Conservation (phyloP, 2,329 filamentous ascomycete species). For the Elsinoe batatas region DNA sequence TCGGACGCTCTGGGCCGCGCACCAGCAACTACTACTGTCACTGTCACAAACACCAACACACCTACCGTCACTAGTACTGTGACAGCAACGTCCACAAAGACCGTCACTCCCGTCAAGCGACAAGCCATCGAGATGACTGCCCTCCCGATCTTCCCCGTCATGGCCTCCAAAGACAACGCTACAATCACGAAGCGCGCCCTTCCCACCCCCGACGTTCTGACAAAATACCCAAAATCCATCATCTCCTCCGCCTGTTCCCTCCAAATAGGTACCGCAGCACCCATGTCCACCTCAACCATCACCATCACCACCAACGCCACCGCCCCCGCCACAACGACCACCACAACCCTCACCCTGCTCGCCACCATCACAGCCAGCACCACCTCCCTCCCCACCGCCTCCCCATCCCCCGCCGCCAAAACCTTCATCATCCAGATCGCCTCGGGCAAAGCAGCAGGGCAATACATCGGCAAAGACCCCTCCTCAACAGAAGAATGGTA, state of each 20-base stretch:
- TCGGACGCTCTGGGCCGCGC: constrained; percentile 15
- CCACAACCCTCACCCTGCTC: constrained; percentile 19
- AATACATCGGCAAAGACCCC: constrained; percentile 8
- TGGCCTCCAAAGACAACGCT: not conserved
- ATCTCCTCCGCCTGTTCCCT: constrained; percentile 15
- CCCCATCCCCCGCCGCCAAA: not conserved
- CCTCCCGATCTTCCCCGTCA: not conserved
- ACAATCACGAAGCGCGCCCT: constrained; percentile 9
- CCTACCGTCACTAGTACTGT: constrained; percentile 7
- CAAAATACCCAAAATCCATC: constrained; percentile 14
- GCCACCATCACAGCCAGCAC: constrained; percentile 17
- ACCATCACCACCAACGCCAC: constrained; percentile 14
- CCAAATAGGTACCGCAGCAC: constrained; percentile 8
- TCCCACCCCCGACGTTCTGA: constrained; percentile 13
- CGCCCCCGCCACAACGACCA: constrained; percentile 16
- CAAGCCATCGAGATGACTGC: not conserved
- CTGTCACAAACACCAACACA: constrained; percentile 5
- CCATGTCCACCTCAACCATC: constrained; percentile 10
- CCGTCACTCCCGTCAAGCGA: not conserved
- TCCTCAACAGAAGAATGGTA: not conserved
- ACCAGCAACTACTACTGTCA: constrained; percentile 11
- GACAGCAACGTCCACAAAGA: constrained; percentile 8
- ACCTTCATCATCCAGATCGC: constrained; percentile 4
- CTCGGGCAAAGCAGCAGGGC: not conserved
- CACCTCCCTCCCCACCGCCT: not conserved